A percentile compares a stretch with the other conserved stretches of the same genome.
These are phyloP conservation scores for Schizosaccharomyces japonicus DNA, from an alignment of 805 yeast species.

Conservation along the genomic window DNA sequence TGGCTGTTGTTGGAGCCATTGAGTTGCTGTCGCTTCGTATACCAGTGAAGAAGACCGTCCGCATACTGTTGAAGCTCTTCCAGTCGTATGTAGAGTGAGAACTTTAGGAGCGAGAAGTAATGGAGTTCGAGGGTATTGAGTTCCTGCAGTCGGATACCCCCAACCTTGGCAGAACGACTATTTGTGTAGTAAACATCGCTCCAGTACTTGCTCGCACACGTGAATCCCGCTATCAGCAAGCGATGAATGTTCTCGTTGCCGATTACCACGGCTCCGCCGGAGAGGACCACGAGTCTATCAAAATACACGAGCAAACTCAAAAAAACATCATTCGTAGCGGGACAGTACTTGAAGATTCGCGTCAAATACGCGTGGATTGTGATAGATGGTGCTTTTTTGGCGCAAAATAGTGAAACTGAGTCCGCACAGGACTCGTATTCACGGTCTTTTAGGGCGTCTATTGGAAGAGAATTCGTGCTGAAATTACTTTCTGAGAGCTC, in stretches of 20 bases:
- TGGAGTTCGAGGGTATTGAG: conserved; percentile 79
- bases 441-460: conserved; percentile 6
- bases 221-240: conserved; percentile 75
- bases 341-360: conserved; percentile 85
- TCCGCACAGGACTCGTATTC: conserved; percentile 8
- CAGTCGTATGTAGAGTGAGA: conserved; percentile 61
- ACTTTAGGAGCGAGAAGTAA: conserved; percentile 61
- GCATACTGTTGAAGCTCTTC: conserved; percentile 85
- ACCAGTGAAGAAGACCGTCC: conserved; percentile 32
- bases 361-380: conserved; percentile 69
- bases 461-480: background rate
- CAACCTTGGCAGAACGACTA: conserved; percentile 76
- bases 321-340: conserved; percentile 94
- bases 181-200: conserved; percentile 87
- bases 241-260: conserved; percentile 90
- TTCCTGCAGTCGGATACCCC: conserved; percentile 83
- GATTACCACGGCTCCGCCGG: conserved; percentile 46
- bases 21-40: background rate
- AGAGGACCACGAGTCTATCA: conserved; percentile 35
- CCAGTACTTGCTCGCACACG: conserved; percentile 85
- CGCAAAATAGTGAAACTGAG: conserved; percentile 66
- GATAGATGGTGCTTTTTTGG: conserved; percentile 90
- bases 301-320: conserved; percentile 73
- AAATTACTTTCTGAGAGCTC: conserved; percentile 2
- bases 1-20: too few species aligned